Base-by-base conservation (phyloP, 192 early-diverging fungal genomes). In the Coemansia sp. region DNA sequence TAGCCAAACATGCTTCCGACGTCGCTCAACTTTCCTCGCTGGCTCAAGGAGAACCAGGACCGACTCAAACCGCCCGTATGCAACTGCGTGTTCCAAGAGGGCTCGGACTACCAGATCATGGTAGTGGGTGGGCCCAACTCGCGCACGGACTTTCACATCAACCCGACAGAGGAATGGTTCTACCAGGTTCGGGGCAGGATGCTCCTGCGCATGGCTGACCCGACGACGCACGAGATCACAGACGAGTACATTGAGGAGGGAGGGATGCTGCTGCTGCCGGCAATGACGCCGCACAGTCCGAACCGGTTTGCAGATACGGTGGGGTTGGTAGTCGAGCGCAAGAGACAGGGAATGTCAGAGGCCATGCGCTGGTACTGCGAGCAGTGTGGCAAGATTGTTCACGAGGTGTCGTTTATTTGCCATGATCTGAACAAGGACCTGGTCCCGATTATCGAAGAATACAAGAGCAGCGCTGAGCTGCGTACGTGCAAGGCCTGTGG, bases 81-180 rank as follows among this genome's bases (percentile, higher is more conserved):
- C 83, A 99, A 99, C 83, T 92, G 84, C 66, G 86, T 91, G 65
- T 81, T 99, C 27, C 89, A 88, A 60, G 86, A 90, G 40, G 85
- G 88, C 21, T 63, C 78, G 1, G 93, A 96, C 74, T 95, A 90
- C 68, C 90, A 87, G 54, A 86, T 99, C 53, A 95, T 95, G 94
- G 88, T 86, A 2, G 88, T 98, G 5, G 95, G 94, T 9, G 92
- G 91, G 3, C 97, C 97, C 34, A 99, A 99, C 77, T 84, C 85
- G 46, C 87, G 97, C 26, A 95, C 92, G 15, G 97, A 99, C 81
- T 99, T 93, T 78, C 97, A 99, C 66, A 77, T 97, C 60, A 99
- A 99, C 78, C 85, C 87, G 54, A 99, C 97, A 4, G 97, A 98
- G 84, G 97, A 99, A 66, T 99, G 93, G 91, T 99, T 99, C 77